A percentile compares a stretch with the other conserved stretches of the same genome.
phyloP scores from a whole-genome alignment of 2,329 filamentous ascomycete genomes.

The Aspergillus ibericus region DNA sequence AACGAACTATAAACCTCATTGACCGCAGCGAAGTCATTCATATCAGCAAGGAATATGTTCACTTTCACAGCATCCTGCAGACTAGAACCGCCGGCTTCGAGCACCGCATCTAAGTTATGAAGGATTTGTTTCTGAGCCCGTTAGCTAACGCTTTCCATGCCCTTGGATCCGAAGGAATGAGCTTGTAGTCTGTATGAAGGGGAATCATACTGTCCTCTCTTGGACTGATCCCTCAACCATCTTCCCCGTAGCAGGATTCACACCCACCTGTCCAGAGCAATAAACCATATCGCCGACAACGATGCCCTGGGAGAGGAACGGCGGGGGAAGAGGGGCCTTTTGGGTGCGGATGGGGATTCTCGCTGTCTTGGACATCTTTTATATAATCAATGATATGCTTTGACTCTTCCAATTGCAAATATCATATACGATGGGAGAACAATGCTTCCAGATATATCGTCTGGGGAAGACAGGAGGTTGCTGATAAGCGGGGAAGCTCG shows the following conservation, averaged over 20 bases:
- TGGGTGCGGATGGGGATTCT: constrained; percentile 38
- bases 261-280: constrained; percentile 63
- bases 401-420: background rate
- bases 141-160: background rate
- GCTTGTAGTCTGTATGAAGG: background rate
- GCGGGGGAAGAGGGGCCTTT: constrained; percentile 52
- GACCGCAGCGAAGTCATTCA: constrained; percentile 69
- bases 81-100: constrained; percentile 59
- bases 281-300: constrained; percentile 64
- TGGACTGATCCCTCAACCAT: constrained; percentile 58
- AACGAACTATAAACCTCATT: constrained; percentile 68
- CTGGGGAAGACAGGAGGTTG: background rate
- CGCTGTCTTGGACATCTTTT: constrained; percentile 13
- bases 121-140: constrained; percentile 47
- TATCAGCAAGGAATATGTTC: constrained; percentile 64
- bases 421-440: background rate
- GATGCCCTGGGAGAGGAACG: constrained; percentile 57
- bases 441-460: background rate
- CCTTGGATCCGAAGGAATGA: background rate
- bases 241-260: constrained; percentile 53
- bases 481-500: background rate
- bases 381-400: background rate
- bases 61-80: constrained; percentile 63
- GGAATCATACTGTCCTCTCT: constrained; percentile 50
- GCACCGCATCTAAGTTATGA: constrained; percentile 58